Evolutionary conservation across 2,329 filamentous ascomycete species (phyloP).

Genomic region (Bipolaris bicolor): DNA sequence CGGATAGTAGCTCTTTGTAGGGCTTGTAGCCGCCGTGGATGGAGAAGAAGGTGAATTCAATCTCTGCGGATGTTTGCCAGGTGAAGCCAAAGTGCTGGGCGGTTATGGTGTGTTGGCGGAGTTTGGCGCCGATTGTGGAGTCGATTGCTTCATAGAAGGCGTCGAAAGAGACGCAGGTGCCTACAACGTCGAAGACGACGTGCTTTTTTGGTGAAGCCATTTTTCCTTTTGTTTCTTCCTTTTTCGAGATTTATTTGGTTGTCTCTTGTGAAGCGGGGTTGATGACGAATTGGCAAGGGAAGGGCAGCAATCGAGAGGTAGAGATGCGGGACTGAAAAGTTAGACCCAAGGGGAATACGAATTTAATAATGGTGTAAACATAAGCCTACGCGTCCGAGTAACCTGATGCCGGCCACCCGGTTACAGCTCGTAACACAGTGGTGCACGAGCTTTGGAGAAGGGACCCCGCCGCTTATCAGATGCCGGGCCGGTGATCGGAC

Average conservation of each 20-base stretch:
- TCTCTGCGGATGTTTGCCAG: constrained; percentile 21
- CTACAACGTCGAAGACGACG: constrained; percentile 21
- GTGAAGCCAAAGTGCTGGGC: constrained; percentile 20
- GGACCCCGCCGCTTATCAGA: background rate
- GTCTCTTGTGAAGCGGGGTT: too few relatives aligned
- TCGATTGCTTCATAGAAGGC: constrained; percentile 20
- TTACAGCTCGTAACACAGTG: background rate
- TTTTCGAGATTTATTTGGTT: too few relatives aligned
- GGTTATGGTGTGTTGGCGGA: constrained; percentile 11
- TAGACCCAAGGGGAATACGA: too few relatives aligned
- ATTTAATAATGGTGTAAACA: too few relatives aligned
- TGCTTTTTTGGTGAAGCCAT: constrained; percentile 8
- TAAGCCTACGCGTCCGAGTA: background rate
- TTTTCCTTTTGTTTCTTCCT: background rate
- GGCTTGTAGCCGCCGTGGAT: constrained; percentile 15
- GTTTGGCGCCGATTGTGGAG: constrained; percentile 12
- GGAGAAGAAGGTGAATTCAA: constrained; percentile 25
- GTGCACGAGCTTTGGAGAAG: background rate
- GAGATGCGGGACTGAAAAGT: too few relatives aligned
- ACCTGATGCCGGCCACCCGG: background rate
- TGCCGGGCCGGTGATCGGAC: constrained; percentile 5
- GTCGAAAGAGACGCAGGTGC: constrained; percentile 20
- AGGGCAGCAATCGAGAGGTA: too few relatives aligned
- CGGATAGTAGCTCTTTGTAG: constrained; percentile 16
- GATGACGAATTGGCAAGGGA: too few relatives aligned